Conservation (phyloP, 1,284 basidiomycete species). For the Cryptococcus maquisensis region DNA sequence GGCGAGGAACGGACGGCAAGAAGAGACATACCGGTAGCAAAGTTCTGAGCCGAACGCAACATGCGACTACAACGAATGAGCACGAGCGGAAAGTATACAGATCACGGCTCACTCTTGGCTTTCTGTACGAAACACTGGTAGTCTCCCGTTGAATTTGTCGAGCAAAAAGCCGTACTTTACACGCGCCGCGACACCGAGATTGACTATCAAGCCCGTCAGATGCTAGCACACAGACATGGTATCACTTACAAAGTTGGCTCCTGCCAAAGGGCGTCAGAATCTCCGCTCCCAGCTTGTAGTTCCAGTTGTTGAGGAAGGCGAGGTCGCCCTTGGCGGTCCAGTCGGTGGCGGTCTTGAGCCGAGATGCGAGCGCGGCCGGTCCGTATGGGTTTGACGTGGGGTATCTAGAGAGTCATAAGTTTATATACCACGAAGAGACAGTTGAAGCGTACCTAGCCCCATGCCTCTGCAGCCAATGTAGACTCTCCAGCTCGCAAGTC, state of each 20-base stretch:
- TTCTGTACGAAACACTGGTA: slow-evolving; percentile 51
- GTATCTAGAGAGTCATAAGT: slow-evolving; percentile 27
- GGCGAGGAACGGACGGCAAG: not conserved
- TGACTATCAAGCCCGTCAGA: slow-evolving; percentile 22
- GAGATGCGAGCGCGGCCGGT: slow-evolving; percentile 30
- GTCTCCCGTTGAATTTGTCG: slow-evolving; percentile 42
- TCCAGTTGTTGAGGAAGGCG: slow-evolving; percentile 52
- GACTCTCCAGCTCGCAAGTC: slow-evolving; percentile 43
- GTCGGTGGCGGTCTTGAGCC: slow-evolving; percentile 24
- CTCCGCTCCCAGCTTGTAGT: slow-evolving; percentile 51
- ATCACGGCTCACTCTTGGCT: slow-evolving; percentile 44
- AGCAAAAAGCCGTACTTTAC: slow-evolving; percentile 49
- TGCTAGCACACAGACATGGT: not conserved
- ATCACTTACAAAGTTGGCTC: slow-evolving; percentile 46
- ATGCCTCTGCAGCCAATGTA: slow-evolving; percentile 51
- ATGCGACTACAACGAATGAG: slow-evolving; percentile 42
- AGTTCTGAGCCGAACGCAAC: slow-evolving; percentile 51
- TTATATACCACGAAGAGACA: not conserved
- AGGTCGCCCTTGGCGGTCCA: slow-evolving; percentile 45
- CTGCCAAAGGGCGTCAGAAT: slow-evolving; percentile 53
- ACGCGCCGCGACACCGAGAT: slow-evolving; percentile 46
- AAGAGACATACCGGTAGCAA: slow-evolving; percentile 42
- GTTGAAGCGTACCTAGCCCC: slow-evolving; percentile 43
- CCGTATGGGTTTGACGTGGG: slow-evolving; percentile 35
- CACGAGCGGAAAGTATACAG: not conserved